Evolutionary conservation across 1,284 basidiomycete species (phyloP), one percentile per base, ranked within the genome.

Genomic region (Ceratobasidium sp.): DNA sequence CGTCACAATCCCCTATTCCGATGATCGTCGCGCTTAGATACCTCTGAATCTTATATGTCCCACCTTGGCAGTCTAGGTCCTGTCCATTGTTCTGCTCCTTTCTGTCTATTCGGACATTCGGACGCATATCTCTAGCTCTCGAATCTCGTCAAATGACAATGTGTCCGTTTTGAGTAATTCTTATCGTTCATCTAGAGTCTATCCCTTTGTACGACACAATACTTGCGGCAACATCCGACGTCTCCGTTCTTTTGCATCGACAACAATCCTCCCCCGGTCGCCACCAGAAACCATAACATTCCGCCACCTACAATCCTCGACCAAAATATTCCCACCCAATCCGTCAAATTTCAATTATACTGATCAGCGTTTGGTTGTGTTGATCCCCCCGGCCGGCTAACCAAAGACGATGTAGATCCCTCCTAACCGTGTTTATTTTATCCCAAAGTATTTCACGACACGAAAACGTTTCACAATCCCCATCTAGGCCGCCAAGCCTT

Each of bases 1-100:
- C 52, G 52, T 28, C 59, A 62, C 59, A 2, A 9, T 62, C 59
- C 17, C 12, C 46, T 62, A 38, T 33, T 62, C 59, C 59, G 59
- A 42, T 62, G 59, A 62, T 62, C 59, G 62, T 64, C 62, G 62
- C 40, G 26, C 62, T 46, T 64, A 42, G 17, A 15, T n/a, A 28
- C 28, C 62, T 44, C 5, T 52, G 50, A 15, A 52, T 52, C 17
- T 10, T 20, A 52, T 20, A 52, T 7, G 40, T n/a, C 38, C 7
- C 17, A 40, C 40, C 62, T 64, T n/a, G 40, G 23, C 40, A 42
- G 17, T 64, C 62, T 64, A 44, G 62, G 42, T 40, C 23, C 33
- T 40, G 10, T 33, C 59, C 62, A 42, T 64, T 64, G 62, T 61
- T 40, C 62, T 46, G 13, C 42, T 44, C 62, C 62, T 64, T 64